Evolutionary conservation across 75 land plant species (phyloP).

Genomic region (Selaginella moellendorffii): DNA sequence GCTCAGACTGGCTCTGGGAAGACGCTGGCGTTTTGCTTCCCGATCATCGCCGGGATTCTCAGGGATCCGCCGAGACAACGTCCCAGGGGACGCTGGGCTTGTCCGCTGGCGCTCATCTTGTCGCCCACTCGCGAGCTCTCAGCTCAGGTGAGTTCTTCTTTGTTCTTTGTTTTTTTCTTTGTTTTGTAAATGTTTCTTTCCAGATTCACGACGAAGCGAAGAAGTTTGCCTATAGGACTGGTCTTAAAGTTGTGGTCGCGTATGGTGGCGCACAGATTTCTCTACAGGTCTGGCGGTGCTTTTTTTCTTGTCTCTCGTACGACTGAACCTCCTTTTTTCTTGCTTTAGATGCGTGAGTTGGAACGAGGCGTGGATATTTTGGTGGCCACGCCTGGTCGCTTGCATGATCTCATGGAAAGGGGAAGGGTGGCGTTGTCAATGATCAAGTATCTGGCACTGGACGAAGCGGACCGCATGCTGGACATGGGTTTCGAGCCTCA

Average conservation of each 20-base stretch:
- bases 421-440: constrained; percentile 1
- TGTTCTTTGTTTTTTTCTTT: not conserved
- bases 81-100: constrained; percentile 41
- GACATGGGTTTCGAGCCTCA: constrained; percentile 8
- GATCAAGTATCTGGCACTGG: constrained; percentile 1
- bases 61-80: constrained; percentile 29
- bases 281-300: constrained; percentile 62
- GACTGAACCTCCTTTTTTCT: no score
- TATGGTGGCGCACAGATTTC: constrained; percentile 71
- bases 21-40: constrained; percentile 79
- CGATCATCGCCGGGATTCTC: constrained; percentile 64
- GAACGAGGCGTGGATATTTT: constrained; percentile 5
- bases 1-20: constrained; percentile 87
- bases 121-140: constrained; percentile 81
- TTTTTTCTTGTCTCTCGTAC: no score
- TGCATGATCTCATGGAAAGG: not conserved
- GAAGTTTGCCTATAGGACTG: constrained; percentile 70
- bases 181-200: not conserved
- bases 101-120: constrained; percentile 61
- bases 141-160: constrained; percentile 29
- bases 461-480: constrained; percentile 6
- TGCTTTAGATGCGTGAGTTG: not conserved
- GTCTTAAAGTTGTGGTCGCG: constrained; percentile 55
- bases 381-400: constrained; percentile 4
- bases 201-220: constrained; percentile 80